These are phyloP conservation scores for Lanmaoa pseudosensibilis DNA, from an alignment of 768 basidiomycete species.

Conservation along the genomic window DNA sequence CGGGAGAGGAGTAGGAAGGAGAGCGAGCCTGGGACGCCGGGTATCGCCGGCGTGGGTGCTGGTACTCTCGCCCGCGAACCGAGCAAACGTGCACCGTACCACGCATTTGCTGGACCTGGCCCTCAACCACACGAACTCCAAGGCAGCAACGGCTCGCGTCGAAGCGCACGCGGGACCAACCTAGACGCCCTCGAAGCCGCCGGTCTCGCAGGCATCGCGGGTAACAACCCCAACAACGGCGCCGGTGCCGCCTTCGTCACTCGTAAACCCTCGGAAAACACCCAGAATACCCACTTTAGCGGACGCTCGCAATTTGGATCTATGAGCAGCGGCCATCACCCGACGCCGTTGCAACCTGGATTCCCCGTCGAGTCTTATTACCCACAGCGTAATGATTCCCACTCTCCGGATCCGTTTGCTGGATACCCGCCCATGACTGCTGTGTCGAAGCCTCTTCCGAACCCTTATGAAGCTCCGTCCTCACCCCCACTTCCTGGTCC, in stretches of 20 bases:
- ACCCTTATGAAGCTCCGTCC: constrained; percentile 17
- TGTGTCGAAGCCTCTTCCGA: constrained; percentile 12
- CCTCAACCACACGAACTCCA: constrained; percentile 21
- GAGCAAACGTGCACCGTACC: constrained; percentile 36
- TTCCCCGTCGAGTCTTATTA: constrained; percentile 26
- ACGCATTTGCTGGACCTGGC: constrained; percentile 38
- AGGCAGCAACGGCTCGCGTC: constrained; percentile 13
- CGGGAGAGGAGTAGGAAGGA: constrained; percentile 29
- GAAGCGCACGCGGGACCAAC: constrained; percentile 23
- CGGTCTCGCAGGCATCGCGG: constrained; percentile 18
- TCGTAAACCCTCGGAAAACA: constrained; percentile 28
- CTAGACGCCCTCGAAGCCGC: constrained; percentile 32
- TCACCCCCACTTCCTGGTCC: constrained; percentile 12
- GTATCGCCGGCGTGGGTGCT: constrained; percentile 39
- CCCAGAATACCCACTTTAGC: constrained; percentile 27
- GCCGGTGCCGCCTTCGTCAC: constrained; percentile 9
- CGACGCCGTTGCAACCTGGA: constrained; percentile 23
- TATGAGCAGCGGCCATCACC: constrained; percentile 15
- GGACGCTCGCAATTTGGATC: constrained; percentile 26
- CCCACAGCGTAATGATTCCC: constrained; percentile 24
- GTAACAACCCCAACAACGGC: background rate
- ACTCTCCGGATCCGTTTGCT: constrained; percentile 31
- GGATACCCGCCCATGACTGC: constrained; percentile 19
- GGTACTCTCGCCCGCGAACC: constrained; percentile 31
- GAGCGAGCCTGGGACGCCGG: constrained; percentile 37